Conservation (phyloP, 768 basidiomycete genomes). For the Terana coerulea region DNA sequence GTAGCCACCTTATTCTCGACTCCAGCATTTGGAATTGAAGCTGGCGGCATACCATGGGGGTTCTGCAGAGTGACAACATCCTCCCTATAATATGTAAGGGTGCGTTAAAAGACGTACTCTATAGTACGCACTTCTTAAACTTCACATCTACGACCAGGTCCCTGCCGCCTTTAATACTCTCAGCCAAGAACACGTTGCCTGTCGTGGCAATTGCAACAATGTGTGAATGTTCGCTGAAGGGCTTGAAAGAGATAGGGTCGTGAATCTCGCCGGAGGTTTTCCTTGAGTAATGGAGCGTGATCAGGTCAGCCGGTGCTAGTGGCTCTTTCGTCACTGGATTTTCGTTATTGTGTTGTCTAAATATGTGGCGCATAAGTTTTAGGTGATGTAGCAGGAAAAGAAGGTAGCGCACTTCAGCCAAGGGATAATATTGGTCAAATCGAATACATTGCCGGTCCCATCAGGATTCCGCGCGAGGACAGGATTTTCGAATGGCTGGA, state of each 20-base stretch:
- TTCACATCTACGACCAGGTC: slow-evolving; percentile 85
- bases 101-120: slow-evolving; percentile 1
- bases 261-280: slow-evolving; percentile 86
- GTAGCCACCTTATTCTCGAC: slow-evolving; percentile 10
- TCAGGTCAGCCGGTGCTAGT: slow-evolving; percentile 67
- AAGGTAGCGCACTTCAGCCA: slow-evolving; percentile 93
- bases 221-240: slow-evolving; percentile 94
- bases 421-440: slow-evolving; percentile 88
- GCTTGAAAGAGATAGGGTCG: slow-evolving; percentile 97
- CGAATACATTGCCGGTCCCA: slow-evolving; percentile 79
- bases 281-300: slow-evolving; percentile 76
- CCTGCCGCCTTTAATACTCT: slow-evolving; percentile 80
- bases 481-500: slow-evolving; percentile 86
- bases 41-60: slow-evolving; percentile 70
- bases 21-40: slow-evolving; percentile 36
- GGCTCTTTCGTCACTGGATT: slow-evolving; percentile 75
- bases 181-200: slow-evolving; percentile 91
- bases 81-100: slow-evolving; percentile 40
- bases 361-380: no score
- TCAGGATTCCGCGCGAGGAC: slow-evolving; percentile 84
- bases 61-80: slow-evolving; percentile 96
- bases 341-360: slow-evolving; percentile 76
- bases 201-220: slow-evolving; percentile 88
- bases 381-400: background rate
- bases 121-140: slow-evolving; percentile 67